Conservation (phyloP, 1,284 basidiomycete species). For the Austroboletus sp. region DNA sequence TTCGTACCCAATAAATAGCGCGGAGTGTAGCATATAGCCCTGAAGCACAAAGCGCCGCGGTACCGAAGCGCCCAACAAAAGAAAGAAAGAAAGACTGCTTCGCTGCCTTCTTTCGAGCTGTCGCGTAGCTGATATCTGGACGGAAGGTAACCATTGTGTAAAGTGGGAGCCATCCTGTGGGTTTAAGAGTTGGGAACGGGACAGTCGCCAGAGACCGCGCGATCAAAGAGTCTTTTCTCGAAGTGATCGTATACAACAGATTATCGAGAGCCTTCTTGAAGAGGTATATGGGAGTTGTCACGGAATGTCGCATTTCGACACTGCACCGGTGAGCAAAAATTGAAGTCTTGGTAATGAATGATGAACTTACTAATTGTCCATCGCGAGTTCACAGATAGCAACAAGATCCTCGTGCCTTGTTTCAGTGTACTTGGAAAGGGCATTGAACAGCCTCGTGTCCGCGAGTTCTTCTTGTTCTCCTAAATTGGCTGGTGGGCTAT, state of each 20-base stretch:
- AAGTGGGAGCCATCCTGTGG: slow-evolving; percentile 80
- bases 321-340: slow-evolving; percentile 39
- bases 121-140: slow-evolving; percentile 85
- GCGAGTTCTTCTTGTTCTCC: slow-evolving; percentile 36
- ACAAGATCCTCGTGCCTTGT: slow-evolving; percentile 81
- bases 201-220: slow-evolving; percentile 39
- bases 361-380: slow-evolving; percentile 85
- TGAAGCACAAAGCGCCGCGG: slow-evolving; percentile 40
- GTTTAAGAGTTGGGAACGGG: slow-evolving; percentile 50
- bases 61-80: slow-evolving; percentile 40
- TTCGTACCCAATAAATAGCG: slow-evolving; percentile 33
- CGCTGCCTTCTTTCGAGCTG: slow-evolving; percentile 55
- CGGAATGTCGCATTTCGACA: slow-evolving; percentile 89
- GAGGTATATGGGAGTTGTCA: slow-evolving; percentile 76
- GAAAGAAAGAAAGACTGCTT: slow-evolving; percentile 53
- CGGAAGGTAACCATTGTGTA: slow-evolving; percentile 98
- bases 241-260: slow-evolving; percentile 58
- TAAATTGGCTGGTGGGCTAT: slow-evolving; percentile 26
- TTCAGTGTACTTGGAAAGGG: slow-evolving; percentile 72
- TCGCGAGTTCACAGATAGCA: slow-evolving; percentile 86
- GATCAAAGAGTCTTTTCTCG: slow-evolving; percentile 41
- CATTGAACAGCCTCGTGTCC: slow-evolving; percentile 56
- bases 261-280: slow-evolving; percentile 79
- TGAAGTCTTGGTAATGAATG: slow-evolving; percentile 17
- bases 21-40: slow-evolving; percentile 40